Percentiles rank a stretch among this genome's conserved stretches.
These are phyloP conservation scores for Ramaria rubella DNA, from an alignment of 768 basidiomycete species.

Conservation along the genomic window DNA sequence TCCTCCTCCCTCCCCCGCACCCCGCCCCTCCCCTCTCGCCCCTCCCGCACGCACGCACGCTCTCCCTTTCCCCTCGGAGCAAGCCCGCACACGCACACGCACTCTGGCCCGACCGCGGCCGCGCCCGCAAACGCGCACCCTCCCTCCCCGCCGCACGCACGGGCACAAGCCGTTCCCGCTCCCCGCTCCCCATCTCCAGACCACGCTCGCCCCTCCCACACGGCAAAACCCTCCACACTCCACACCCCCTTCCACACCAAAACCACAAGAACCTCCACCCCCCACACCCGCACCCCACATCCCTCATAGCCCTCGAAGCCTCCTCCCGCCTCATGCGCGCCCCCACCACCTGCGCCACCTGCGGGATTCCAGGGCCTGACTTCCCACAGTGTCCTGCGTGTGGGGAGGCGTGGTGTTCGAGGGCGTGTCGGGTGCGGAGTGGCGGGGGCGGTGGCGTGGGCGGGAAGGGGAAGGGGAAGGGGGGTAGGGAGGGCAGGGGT, in stretches of 20 bases:
- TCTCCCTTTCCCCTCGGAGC: background rate
- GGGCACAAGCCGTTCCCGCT: background rate
- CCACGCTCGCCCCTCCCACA: background rate
- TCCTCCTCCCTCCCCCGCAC: background rate
- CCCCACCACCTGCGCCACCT: conserved; percentile 42
- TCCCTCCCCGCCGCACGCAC: background rate
- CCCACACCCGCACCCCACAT: too few relatives aligned
- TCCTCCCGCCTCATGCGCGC: conserved; percentile 42
- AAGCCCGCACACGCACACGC: background rate
- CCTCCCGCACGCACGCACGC: background rate
- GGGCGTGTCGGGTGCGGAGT: conserved; percentile 45
- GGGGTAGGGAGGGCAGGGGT: background rate
- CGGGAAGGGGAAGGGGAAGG: background rate
- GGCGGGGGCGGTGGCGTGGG: conserved; percentile 25
- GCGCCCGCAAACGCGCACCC: background rate
- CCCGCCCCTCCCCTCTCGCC: background rate
- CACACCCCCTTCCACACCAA: background rate
- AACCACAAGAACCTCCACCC: conserved; percentile 19
- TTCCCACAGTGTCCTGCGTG: conserved; percentile 61
- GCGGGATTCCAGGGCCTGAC: conserved; percentile 44
- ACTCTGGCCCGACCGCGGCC: background rate
- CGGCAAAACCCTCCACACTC: background rate
- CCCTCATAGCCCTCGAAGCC: conserved; percentile 45
- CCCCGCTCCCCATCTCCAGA: background rate
- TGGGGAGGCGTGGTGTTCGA: conserved; percentile 55